phyloP scores from a whole-genome alignment of 1,284 basidiomycete genomes.

The Ustilago shanxiensis region DNA sequence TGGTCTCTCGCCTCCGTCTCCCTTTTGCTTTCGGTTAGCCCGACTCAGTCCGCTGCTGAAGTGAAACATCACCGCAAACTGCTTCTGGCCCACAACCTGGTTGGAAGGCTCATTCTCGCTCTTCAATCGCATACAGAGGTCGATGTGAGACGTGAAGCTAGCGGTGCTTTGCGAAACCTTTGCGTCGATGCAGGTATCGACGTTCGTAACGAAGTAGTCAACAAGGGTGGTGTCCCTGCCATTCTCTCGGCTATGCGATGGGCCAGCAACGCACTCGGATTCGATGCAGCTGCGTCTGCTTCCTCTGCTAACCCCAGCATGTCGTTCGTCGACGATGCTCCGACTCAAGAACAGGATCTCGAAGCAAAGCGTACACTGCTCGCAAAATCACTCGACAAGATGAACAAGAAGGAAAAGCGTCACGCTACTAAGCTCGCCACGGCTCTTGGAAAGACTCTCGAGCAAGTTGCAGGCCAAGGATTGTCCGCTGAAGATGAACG shows the following conservation, averaged over 20 bases:
- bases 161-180: slow-evolving; percentile 66
- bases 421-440: slow-evolving; percentile 62
- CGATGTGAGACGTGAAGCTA: slow-evolving; percentile 64
- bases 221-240: slow-evolving; percentile 52
- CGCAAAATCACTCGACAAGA: slow-evolving; percentile 63
- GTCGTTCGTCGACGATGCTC: slow-evolving; percentile 38
- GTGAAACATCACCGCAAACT: slow-evolving; percentile 52
- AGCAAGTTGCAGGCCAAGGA: slow-evolving; percentile 35
- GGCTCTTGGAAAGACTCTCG: slow-evolving; percentile 42
- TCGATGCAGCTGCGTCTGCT: slow-evolving; percentile 20
- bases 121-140: slow-evolving; percentile 56
- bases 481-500: slow-evolving; percentile 34
- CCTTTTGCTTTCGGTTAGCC: slow-evolving; percentile 46
- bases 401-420: slow-evolving; percentile 69
- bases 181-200: slow-evolving; percentile 63
- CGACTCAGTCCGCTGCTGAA: slow-evolving; percentile 48
- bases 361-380: slow-evolving; percentile 41
- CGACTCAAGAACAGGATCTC: slow-evolving; percentile 40
- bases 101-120: slow-evolving; percentile 58
- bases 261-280: slow-evolving; percentile 54
- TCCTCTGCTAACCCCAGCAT: slow-evolving; percentile 14
- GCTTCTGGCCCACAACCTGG: slow-evolving; percentile 51
- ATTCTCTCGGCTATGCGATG: slow-evolving; percentile 55
- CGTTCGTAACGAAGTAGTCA: slow-evolving; percentile 53
- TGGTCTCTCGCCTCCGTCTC: slow-evolving; percentile 66